Conservation (phyloP, 2,329 filamentous ascomycete genomes). For the Trichoderma sp. region DNA sequence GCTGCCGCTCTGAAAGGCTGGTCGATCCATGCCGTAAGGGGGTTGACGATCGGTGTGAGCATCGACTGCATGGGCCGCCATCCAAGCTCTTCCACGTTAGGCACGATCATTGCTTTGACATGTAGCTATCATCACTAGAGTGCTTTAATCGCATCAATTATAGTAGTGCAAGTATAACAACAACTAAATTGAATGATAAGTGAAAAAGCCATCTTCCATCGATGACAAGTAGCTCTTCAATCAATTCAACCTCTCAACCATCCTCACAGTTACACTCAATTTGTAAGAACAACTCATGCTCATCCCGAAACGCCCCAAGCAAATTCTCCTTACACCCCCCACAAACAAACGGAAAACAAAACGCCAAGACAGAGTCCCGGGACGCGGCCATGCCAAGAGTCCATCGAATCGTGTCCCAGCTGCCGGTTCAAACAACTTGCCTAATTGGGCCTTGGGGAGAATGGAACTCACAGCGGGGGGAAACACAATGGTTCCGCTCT, state of each 20-base stretch:
- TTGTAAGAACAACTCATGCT: background rate
- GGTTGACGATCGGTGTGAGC: slow-evolving; percentile 1
- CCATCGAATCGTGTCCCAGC: slow-evolving; percentile 3
- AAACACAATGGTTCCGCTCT: too few species aligned
- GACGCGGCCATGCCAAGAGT: slow-evolving; percentile 14
- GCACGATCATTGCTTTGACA: too few species aligned
- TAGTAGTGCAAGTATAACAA: too few species aligned
- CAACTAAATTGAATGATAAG: too few species aligned
- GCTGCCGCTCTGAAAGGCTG: slow-evolving; percentile 1
- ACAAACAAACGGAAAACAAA: background rate
- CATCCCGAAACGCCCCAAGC: background rate
- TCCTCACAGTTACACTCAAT: background rate
- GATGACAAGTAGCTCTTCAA: background rate
- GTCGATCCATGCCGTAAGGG: background rate
- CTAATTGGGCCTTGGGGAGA: slow-evolving; percentile 4
- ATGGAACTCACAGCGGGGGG: background rate
- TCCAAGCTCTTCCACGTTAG: too few species aligned
- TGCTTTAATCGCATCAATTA: too few species aligned
- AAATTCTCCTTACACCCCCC: too few species aligned
- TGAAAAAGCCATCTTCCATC: too few species aligned
- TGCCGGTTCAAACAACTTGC: slow-evolving; percentile 22
- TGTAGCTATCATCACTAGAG: too few species aligned
- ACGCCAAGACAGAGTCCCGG: background rate
- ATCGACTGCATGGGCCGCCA: too few species aligned
- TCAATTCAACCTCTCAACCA: background rate